Evolutionary conservation across 495 filamentous ascomycete species (phyloP), one percentile per base, ranked within the genome.

Genomic region (Aspergillus funiculosus): DNA sequence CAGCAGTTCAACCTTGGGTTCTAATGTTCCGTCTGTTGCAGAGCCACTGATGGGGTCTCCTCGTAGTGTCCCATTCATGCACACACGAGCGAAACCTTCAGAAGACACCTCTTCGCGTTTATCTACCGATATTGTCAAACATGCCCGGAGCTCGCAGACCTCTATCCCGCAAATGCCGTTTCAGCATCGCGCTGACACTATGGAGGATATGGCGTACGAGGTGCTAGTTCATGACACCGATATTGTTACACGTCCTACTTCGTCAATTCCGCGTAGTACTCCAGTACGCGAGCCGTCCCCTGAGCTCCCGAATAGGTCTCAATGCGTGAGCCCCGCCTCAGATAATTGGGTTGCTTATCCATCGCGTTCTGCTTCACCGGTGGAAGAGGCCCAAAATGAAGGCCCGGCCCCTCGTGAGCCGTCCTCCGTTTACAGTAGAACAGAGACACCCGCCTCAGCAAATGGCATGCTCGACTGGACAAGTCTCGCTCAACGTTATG

Each of bases 21-120:
- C 72, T 4, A 43, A 27, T 11, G 55, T 68, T 13, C 75, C 66
- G 45, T 82, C 82, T 24, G 34, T 24, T 18, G 74, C 81, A 22
- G 79, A 83, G 39, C 67, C 74, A 4, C 56, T 79, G 17, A 74
- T 83, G 13, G 72, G 75, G 2, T 61, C 71, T 10, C 76, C 78
- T 29, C 81, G 77, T 1, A 77, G 69, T 6, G 65, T 92, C 20
- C 81, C 87, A 6, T 94, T 94, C 66, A 75, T 82, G 71, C 80
- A 89, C 56, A 88, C 84, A 1, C 73, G 87, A 29, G 68, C 63
- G 8, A 66, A 76, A 19, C 86, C 83, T 1, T 73, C 74, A 2
- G 63, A 65, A 5, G 72, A 75, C 6, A 67, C 28, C 9, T 43
- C 36, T 3, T 18, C 21, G 11, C 46, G 50, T 4, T 39, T 44